These are phyloP conservation scores for Aphanomyces euteiches DNA, from an alignment of 352 stramenopile species.

Conservation along the genomic window DNA sequence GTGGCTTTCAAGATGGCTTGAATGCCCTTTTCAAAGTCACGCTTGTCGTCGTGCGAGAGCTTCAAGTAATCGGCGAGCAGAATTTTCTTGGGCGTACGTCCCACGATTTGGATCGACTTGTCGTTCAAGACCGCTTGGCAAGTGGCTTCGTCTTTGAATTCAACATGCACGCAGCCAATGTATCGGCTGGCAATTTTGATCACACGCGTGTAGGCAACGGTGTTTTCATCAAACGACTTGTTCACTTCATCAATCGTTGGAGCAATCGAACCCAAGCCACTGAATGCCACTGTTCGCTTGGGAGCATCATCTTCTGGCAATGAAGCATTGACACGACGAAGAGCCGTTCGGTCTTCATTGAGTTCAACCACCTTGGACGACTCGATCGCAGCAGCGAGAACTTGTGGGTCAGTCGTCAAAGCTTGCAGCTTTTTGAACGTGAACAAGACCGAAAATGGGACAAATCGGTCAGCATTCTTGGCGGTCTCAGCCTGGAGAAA, in stretches of 20 bases:
- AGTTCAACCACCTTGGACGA: slow-evolving; percentile 77
- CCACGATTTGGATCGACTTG: slow-evolving; percentile 54
- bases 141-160: slow-evolving; percentile 60
- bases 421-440: slow-evolving; percentile 90
- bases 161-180: slow-evolving; percentile 64
- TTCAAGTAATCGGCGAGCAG: slow-evolving; percentile 52
- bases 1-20: slow-evolving; percentile 79
- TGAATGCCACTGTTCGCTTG: slow-evolving; percentile 67
- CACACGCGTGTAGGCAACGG: slow-evolving; percentile 51
- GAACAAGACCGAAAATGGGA: slow-evolving; percentile 83
- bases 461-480: slow-evolving; percentile 76
- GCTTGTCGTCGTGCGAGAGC: slow-evolving; percentile 63
- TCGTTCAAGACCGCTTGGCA: slow-evolving; percentile 50
- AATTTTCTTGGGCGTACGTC: slow-evolving; percentile 54
- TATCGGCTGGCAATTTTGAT: slow-evolving; percentile 64
- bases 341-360: slow-evolving; percentile 64
- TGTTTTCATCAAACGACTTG: slow-evolving; percentile 53
- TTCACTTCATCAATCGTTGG: slow-evolving; percentile 82
- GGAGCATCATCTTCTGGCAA: slow-evolving; percentile 57
- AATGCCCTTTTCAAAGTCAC: slow-evolving; percentile 81
- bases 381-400: slow-evolving; percentile 64
- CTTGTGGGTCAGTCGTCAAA: slow-evolving; percentile 66
- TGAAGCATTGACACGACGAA: slow-evolving; percentile 72
- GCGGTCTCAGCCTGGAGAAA: slow-evolving; percentile 85
- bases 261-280: slow-evolving; percentile 51